Conservation (phyloP, 257 asterid species). For the Scutellaria minor region DNA sequence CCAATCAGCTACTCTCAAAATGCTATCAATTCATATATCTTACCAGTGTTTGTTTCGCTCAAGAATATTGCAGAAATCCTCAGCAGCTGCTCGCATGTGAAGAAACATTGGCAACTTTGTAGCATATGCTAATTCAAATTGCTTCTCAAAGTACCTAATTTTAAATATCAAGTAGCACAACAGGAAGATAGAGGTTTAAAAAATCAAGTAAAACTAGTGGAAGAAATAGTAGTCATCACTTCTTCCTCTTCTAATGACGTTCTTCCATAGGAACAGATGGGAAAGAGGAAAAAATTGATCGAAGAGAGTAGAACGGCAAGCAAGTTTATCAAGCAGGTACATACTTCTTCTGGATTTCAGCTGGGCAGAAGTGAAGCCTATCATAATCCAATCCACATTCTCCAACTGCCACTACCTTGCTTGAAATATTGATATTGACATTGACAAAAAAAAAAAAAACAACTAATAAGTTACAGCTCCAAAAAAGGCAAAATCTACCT, state of each 20-base stretch:
- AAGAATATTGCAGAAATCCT: constrained; percentile 81
- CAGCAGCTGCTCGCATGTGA: constrained; percentile 98
- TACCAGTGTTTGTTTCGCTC: constrained; percentile 70
- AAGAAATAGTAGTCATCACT: background rate
- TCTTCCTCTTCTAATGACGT: constrained; percentile 4
- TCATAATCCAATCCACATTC: constrained; percentile 99
- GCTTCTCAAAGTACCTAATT: constrained; percentile 88
- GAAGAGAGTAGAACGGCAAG: background rate
- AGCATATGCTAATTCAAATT: constrained; percentile 87
- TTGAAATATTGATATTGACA: constrained; percentile 38
- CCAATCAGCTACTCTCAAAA: constrained; percentile 23
- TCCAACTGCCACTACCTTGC: constrained; percentile 98
- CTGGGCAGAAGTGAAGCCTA: constrained; percentile 87
- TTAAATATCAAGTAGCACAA: constrained; percentile 30
- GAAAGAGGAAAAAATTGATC: background rate
- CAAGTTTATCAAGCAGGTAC: constrained; percentile 42
- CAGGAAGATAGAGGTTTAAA: constrained; percentile 24
- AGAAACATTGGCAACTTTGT: constrained; percentile 96
- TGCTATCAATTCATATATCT: constrained; percentile 30
- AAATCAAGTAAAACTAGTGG: background rate
- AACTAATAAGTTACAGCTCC: constrained; percentile 28
- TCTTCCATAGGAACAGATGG: constrained; percentile 18
- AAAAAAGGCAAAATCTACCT: constrained; percentile 22
- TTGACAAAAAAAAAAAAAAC: constrained; percentile 14
- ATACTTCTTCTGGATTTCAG: constrained; percentile 87